Percentiles rank a stretch among this genome's conserved stretches.
These are phyloP conservation scores for Metrosideros polymorpha DNA, from an alignment of 441 rosid species.

Conservation along the genomic window DNA sequence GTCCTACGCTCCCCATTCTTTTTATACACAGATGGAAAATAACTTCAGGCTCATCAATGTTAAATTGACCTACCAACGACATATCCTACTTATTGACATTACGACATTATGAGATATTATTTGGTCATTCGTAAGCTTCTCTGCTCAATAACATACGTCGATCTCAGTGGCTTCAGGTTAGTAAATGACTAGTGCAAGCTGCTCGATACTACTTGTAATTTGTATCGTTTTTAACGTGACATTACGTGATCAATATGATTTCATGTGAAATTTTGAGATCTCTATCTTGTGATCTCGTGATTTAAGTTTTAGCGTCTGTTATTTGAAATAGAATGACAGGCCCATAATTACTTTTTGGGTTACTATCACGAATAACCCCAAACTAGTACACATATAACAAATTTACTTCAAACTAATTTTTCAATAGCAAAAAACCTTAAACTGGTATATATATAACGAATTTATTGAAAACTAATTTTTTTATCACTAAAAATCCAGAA, in stretches of 20 bases:
- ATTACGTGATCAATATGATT: background rate
- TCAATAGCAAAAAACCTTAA: too few species aligned
- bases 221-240: background rate
- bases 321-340: background rate
- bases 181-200: background rate
- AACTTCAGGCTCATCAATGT: background rate
- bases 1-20: background rate
- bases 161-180: too few species aligned
- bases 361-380: too few species aligned
- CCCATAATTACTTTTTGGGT: too few species aligned
- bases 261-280: background rate
- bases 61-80: background rate
- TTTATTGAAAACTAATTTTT: too few species aligned
- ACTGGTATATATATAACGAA: too few species aligned
- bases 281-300: too few species aligned
- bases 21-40: background rate
- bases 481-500: too few species aligned
- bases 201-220: background rate
- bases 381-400: too few species aligned
- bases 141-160: background rate
- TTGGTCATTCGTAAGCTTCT: background rate
- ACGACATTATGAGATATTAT: background rate
- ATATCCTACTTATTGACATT: too few species aligned
- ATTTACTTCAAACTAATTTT: too few species aligned
- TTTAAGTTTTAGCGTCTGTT: background rate